A percentile compares a stretch with the other conserved stretches of the same genome.
phyloP scores from a whole-genome alignment of 257 asterid genomes.

The Nicotiana sylvestris region DNA sequence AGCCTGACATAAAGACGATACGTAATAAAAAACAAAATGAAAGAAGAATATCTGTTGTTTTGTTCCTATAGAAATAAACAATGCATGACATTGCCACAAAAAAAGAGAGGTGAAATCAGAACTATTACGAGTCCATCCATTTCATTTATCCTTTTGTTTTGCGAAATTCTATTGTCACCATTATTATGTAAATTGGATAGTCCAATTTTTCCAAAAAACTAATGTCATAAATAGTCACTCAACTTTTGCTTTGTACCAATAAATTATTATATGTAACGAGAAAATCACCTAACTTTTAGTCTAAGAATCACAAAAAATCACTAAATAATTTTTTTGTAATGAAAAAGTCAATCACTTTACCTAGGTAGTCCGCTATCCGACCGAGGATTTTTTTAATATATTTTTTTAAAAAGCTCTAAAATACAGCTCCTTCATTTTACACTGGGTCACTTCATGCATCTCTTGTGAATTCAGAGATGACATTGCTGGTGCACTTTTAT shows the following conservation, averaged over 20 bases:
- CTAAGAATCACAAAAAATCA: background rate
- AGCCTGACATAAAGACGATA: too few relatives aligned
- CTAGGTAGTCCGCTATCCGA: background rate
- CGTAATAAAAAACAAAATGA: too few relatives aligned
- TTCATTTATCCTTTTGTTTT: background rate
- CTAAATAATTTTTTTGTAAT: background rate
- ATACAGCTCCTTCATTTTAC: too few relatives aligned
- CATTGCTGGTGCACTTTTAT: background rate
- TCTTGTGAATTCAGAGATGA: background rate
- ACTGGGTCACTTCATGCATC: too few relatives aligned
- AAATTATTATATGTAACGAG: background rate
- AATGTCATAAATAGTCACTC: background rate
- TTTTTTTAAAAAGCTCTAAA: too few relatives aligned
- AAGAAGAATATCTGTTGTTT: too few relatives aligned
- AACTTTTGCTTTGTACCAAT: background rate
- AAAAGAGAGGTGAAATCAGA: too few relatives aligned
- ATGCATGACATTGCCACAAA: too few relatives aligned
- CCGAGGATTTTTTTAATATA: too few relatives aligned
- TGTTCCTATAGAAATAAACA: too few relatives aligned
- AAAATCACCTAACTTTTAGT: background rate
- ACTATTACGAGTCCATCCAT: too few relatives aligned
- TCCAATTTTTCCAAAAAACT: background rate
- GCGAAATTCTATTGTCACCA: too few relatives aligned
- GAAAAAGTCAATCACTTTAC: background rate
- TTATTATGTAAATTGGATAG: background rate